Conservation (phyloP, 1,284 basidiomycete species). For the Anthracocystis setariae region DNA sequence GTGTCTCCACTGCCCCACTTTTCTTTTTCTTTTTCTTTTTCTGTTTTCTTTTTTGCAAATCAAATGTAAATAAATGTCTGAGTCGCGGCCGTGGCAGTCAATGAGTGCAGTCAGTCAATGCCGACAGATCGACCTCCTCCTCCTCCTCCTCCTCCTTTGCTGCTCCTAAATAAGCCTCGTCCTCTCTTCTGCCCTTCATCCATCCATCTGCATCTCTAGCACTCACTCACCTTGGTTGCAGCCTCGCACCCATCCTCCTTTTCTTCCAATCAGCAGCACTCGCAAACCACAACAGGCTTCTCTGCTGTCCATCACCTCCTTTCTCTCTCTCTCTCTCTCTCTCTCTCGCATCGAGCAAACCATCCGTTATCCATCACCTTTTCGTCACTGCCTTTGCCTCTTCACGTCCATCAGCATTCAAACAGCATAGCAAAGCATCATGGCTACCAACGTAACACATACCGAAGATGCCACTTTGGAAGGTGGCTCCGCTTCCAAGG, state of each 20-base stretch:
- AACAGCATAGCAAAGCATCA: constrained; percentile 4
- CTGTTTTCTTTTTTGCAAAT: too few relatives aligned
- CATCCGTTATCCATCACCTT: too few relatives aligned
- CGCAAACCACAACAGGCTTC: background rate
- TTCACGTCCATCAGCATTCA: too few relatives aligned
- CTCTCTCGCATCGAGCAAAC: too few relatives aligned
- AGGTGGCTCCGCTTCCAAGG: constrained; percentile 39
- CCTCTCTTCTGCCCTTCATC: background rate
- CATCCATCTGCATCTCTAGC: background rate
- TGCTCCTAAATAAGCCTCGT: too few relatives aligned
- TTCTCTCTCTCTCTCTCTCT: too few relatives aligned
- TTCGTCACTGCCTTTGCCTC: too few relatives aligned
- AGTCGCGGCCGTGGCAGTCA: too few relatives aligned
- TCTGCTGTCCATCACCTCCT: too few relatives aligned
- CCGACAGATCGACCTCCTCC: background rate
- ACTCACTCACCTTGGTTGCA: background rate
- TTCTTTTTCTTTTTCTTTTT: background rate
- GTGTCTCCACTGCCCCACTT: background rate
- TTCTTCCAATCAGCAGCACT: background rate
- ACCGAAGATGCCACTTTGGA: constrained; percentile 41
- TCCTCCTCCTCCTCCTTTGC: background rate
- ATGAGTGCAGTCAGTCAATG: too few relatives aligned
- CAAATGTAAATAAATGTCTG: too few relatives aligned
- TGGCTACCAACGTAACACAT: constrained; percentile 28
- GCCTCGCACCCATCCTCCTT: background rate